Evolutionary conservation across 2,329 filamentous ascomycete species (phyloP).

Genomic region (Neopestalotiopsis clavispora): DNA sequence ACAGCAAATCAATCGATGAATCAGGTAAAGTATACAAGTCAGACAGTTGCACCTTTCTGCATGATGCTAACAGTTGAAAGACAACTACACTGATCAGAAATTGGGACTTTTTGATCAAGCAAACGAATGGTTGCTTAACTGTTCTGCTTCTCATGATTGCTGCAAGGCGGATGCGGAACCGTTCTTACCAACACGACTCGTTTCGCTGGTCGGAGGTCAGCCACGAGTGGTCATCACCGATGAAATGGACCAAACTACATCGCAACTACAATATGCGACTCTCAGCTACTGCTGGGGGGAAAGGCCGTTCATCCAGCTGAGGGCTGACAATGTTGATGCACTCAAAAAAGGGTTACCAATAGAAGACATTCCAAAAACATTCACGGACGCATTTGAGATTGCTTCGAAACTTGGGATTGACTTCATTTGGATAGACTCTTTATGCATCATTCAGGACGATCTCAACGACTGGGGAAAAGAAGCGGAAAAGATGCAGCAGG

Average conservation of each 20-base stretch:
- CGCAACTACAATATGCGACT: background rate
- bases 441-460: background rate
- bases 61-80: background rate
- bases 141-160: background rate
- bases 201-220: background rate
- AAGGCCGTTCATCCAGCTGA: background rate
- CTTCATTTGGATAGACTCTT: background rate
- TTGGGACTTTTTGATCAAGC: background rate
- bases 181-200: background rate
- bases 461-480: background rate
- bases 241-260: fast-evolving
- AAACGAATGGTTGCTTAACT: background rate
- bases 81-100: background rate
- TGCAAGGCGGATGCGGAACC: background rate
- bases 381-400: background rate
- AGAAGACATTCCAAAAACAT: background rate
- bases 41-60: too few relatives aligned
- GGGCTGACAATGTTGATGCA: background rate
- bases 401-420: background rate
- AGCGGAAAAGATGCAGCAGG: background rate
- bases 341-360: background rate
- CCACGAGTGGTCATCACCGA: background rate
- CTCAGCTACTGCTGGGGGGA: background rate
- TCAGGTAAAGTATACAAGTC: too few relatives aligned
- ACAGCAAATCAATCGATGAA: too few relatives aligned